A percentile compares a stretch with the other conserved stretches of the same genome.
Evolutionary conservation across 1,139 yeast species (phyloP).

Genomic region (Scheffersomyces insectosa): DNA sequence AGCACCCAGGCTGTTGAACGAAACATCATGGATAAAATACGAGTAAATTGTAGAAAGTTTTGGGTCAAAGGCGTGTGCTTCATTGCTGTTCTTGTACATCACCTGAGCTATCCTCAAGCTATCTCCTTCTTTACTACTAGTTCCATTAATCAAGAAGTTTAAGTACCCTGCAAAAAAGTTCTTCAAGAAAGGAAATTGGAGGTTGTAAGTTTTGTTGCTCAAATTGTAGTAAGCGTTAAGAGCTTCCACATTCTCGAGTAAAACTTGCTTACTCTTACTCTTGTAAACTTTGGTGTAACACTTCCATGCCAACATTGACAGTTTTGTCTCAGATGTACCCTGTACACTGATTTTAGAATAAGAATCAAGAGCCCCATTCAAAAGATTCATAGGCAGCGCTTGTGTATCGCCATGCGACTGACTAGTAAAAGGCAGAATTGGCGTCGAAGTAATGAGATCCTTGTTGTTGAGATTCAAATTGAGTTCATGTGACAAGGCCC

Average conservation of each 20-base stretch:
- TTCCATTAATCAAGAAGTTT: conserved; percentile 37
- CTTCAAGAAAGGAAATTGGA: conserved; percentile 42
- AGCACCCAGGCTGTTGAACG: conserved; percentile 8
- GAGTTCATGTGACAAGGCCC: conserved; percentile 11
- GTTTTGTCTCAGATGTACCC: conserved; percentile 3
- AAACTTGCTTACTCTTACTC: conserved; percentile 14
- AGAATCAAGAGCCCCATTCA: conserved; percentile 30
- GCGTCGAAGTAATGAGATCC: conserved; percentile 5
- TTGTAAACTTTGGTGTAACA: conserved; percentile 33
- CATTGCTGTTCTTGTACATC: conserved; percentile 18
- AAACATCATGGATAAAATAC: conserved; percentile 32
- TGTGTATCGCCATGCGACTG: conserved; percentile 9
- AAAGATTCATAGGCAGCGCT: conserved; percentile 15
- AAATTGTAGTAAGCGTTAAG: conserved; percentile 35
- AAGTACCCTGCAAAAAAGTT: conserved; percentile 44
- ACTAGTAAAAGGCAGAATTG: conserved; percentile 12
- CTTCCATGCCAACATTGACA: conserved; percentile 34
- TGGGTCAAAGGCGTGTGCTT: conserved; percentile 10
- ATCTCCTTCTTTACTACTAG: conserved; percentile 19
- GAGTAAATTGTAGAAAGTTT: conserved; percentile 21
- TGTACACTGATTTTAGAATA: conserved; percentile 26
- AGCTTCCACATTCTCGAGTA: conserved; percentile 31
- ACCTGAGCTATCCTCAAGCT: conserved; percentile 35
- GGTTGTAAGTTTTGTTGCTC: conserved; percentile 19
- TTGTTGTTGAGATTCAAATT: conserved; percentile 9